Conservation (phyloP, 371 early-diverging fungal genomes). For the Circinella minor region DNA sequence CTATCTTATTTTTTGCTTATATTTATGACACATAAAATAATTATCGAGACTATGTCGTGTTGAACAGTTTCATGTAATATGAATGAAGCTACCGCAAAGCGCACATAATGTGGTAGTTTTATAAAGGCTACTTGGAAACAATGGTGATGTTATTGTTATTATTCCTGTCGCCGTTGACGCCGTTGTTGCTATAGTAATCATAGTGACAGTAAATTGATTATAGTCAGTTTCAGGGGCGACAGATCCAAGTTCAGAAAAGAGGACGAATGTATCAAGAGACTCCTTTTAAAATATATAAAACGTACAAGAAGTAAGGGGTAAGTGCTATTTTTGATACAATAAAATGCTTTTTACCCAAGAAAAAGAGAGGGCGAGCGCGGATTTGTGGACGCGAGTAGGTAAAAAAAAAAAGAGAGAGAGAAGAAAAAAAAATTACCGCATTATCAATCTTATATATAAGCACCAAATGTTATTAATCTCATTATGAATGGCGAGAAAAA, state of each 20-base stretch:
- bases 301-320: no score
- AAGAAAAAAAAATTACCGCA: background rate
- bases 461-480: background rate
- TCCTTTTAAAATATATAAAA: background rate
- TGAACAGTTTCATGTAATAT: background rate
- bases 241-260: background rate
- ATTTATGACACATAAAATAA: background rate
- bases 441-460: background rate
- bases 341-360: no score
- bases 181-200: background rate
- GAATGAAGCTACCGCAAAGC: background rate
- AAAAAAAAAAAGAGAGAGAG: background rate
- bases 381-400: no score
- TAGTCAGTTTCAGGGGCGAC: background rate
- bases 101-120: background rate
- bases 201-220: no score
- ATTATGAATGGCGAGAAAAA: background rate
- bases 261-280: background rate
- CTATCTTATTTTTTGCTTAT: no score
- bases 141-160: no score
- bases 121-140: background rate
- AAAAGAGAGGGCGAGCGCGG: no score
- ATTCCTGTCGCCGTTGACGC: background rate
- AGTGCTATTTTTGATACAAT: no score
- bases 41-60: slow-evolving; percentile 1